Percentiles rank a stretch among this genome's conserved stretches.
These are phyloP conservation scores for Ulota crispa DNA, from an alignment of 225 moss, liverwort and hornwort genomes.

Conservation along the genomic window DNA sequence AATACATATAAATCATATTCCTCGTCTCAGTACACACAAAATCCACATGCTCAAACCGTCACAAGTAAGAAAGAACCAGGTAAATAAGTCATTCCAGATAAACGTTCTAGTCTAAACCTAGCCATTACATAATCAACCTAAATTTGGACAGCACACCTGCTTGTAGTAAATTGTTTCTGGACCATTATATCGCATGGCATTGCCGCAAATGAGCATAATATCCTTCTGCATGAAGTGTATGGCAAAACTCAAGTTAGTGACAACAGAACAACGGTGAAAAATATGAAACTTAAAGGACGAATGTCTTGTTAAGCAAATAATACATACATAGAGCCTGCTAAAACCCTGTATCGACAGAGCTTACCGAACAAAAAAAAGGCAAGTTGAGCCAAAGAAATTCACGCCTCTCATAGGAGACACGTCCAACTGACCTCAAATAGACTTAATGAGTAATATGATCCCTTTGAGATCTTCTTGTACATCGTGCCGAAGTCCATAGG, in stretches of 20 bases:
- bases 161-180: constrained; percentile 97
- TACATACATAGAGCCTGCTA: not conserved
- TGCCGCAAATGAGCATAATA: constrained; percentile 85
- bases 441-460: constrained; percentile 53
- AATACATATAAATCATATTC: not conserved
- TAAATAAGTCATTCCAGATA: not conserved
- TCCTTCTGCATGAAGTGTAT: constrained; percentile 63
- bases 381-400: not conserved
- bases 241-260: constrained; percentile 14
- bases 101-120: not conserved
- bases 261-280: not conserved
- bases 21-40: constrained; percentile 6
- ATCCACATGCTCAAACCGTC: constrained; percentile 9
- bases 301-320: not conserved
- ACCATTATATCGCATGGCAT: constrained; percentile 99
- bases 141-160: constrained; percentile 58
- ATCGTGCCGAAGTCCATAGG: constrained; percentile 99
- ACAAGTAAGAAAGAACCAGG: not conserved
- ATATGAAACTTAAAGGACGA: not conserved
- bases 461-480: constrained; percentile 87
- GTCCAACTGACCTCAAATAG: constrained; percentile 71
- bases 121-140: not conserved
- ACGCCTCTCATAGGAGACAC: not conserved
- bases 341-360: not conserved
- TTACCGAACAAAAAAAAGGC: constrained; percentile 1